Conservation (phyloP, 208 protist species). For the Trypanosoma rangeli region DNA sequence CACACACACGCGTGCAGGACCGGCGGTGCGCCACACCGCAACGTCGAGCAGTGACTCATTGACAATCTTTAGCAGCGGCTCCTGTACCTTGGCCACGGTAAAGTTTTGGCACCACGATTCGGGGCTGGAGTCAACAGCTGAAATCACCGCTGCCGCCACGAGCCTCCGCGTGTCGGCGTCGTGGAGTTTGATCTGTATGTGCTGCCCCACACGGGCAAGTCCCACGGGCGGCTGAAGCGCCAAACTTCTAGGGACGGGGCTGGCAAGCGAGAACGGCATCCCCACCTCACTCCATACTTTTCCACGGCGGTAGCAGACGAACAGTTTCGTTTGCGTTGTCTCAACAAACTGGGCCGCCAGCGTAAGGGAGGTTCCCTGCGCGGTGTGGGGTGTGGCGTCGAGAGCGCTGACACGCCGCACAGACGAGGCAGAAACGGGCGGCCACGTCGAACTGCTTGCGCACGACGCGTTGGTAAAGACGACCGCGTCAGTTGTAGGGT, state of each 20-base stretch:
- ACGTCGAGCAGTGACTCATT: conserved; percentile 50
- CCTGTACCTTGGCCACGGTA: conserved; percentile 48
- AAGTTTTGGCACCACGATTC: conserved; percentile 91
- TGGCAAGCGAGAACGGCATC: conserved; percentile 36
- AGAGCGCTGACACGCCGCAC: conserved; percentile 40
- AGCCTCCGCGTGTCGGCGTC: conserved; percentile 14
- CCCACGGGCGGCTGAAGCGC: conserved; percentile 29
- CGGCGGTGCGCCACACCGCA: conserved; percentile 66
- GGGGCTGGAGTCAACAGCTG: conserved; percentile 21
- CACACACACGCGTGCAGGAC: conserved; percentile 64
- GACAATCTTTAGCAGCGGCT: conserved; percentile 49
- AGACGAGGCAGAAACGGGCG: conserved; percentile 26
- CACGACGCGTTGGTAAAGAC: conserved; percentile 75
- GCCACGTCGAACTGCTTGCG: conserved; percentile 9
- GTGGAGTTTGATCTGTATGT: conserved; percentile 57
- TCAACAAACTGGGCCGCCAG: conserved; percentile 75
- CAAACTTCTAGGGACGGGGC: conserved; percentile 42
- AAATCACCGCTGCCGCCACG: conserved; percentile 46
- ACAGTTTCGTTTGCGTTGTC: conserved; percentile 22
- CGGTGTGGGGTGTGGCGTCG: conserved; percentile 23
- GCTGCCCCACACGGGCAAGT: conserved; percentile 69
- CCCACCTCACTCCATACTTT: conserved; percentile 72
- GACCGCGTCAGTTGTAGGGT: conserved; percentile 41
- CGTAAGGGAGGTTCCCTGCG: conserved; percentile 35
- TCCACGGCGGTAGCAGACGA: conserved; percentile 66